Base-by-base conservation (phyloP, 139 green algal genomes). In the Tetratostichococcus sp. region DNA sequence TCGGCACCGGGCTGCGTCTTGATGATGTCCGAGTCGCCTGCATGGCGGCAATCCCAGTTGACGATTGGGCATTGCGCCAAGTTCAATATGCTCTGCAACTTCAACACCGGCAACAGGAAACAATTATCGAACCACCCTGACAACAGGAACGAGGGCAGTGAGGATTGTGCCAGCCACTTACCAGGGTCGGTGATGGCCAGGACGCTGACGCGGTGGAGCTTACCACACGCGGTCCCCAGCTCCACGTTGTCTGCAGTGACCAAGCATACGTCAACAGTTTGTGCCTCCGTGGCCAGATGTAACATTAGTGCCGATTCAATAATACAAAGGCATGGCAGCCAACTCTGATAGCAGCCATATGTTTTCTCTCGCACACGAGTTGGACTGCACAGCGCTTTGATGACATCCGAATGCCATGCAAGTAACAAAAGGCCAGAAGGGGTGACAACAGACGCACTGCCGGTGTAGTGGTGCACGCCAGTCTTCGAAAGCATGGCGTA, bases 401-500 rank as follows among this genome's bases (percentile, higher is more conserved):
- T 74, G 74, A 32, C 32, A 32, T 68, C n/a, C n/a, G n/a, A n/a
- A n/a, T n/a, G n/a, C n/a, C n/a, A n/a, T n/a, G n/a, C n/a, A n/a
- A n/a, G n/a, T n/a, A n/a, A n/a, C n/a, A n/a, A n/a, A n/a, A n/a
- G n/a, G n/a, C n/a, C n/a, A n/a, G n/a, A n/a, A n/a, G n/a, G n/a
- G n/a, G n/a, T 39, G 30, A 39, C 26, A 71, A n/a, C 39, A 35
- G 70, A 77, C 91, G 91, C 69, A 96, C 90, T 98, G 82, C 96
- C 96, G 35, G 75, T 81, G 89, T 98, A 99, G 89, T 99, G 96
- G 88, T 98, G 93, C 72, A 99, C 96, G 78, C 90, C 92, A 31
- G 94, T 97, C 92, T 98, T 99, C 76, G 93, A 92, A 6, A 99
- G 91, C 96, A 99, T 99, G 75, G 96, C 96, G 79, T 98, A 99